Percentiles rank a stretch among this genome's conserved stretches.
phyloP scores from a whole-genome alignment of 2,329 filamentous ascomycete genomes.

The Pseudocercospora pini-densiflorae region DNA sequence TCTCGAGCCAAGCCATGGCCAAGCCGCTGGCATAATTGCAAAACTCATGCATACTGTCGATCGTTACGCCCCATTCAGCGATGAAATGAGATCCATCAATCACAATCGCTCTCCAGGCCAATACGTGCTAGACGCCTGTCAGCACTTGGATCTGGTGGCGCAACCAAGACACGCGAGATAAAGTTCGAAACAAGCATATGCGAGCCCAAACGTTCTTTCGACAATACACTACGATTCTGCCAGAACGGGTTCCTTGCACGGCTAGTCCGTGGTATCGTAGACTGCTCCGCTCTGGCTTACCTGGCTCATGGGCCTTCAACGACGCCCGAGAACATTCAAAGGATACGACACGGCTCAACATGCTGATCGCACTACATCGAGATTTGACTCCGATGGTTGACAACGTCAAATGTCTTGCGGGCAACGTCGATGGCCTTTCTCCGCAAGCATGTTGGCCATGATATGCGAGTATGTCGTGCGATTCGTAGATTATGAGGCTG shows the following conservation, averaged over 20 bases:
- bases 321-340: neutral
- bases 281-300: neutral
- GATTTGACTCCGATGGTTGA: neutral
- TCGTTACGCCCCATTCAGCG: neutral
- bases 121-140: neutral
- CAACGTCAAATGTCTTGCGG: conserved; percentile 2
- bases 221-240: neutral
- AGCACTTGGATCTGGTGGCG: neutral
- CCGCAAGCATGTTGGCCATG: neutral
- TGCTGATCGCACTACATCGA: neutral
- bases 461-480: neutral
- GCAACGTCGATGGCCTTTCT: neutral
- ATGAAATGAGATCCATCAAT: neutral
- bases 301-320: neutral
- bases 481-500: neutral
- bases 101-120: neutral
- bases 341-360: neutral
- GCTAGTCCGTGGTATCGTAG: neutral
- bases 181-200: neutral
- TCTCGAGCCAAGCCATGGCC: too few relatives aligned
- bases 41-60: neutral
- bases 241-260: neutral
- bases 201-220: neutral
- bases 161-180: neutral
- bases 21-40: too few relatives aligned